Evolutionary conservation across 1,284 basidiomycete species (phyloP), one percentile per base, ranked within the genome.

Genomic region (Omphalotus olearius): DNA sequence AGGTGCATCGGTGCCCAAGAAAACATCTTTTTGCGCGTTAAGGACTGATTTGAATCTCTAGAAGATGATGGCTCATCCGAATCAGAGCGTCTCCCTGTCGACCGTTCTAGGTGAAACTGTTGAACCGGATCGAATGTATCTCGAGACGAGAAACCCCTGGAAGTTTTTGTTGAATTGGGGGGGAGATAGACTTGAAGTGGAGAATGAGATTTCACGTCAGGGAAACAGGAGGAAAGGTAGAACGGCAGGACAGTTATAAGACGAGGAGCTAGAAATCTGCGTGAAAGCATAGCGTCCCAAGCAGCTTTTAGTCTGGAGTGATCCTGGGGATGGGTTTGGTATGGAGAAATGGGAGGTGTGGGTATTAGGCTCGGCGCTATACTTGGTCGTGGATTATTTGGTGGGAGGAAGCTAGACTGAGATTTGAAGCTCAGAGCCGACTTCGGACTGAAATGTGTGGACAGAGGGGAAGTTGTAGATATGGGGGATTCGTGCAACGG

Each of bases 271-370:
- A 89, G 69, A 60, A 84, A 85, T 20, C 80, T 72, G 18, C 66
- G 67, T 39, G 73, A 67, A 28, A 89, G 74, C 84, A 89, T 85
- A 39, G 76, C 74, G 46, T 82, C 78, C 83, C 87, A 89, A 4
- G 85, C 78, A 4, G 70, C 66, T 60, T 76, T 75, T 30, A 89
- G 70, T 54, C 73, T 73, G 13, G 76, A 70, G 59, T 89, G 87
- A 60, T 89, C 83, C 54, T 79, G 76, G 18, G 79, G 78, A 59
- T 82, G 69, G 20, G 57, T 50, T 26, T 53, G 36, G 14, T 49
- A 51, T 16, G 46, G 44, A 41, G 20, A 26, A 16, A 18, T 23
- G 38, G 38, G 50, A 20, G 33, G 45, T 25, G 43, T 38, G 30
- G 39, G 25, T 7, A 9, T 9, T 13, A 17, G 33, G 41, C 13